A percentile compares a stretch with the other conserved stretches of the same genome.
phyloP scores from a whole-genome alignment of 371 early-diverging fungal genomes.

The Capillidium rhysosporum region DNA sequence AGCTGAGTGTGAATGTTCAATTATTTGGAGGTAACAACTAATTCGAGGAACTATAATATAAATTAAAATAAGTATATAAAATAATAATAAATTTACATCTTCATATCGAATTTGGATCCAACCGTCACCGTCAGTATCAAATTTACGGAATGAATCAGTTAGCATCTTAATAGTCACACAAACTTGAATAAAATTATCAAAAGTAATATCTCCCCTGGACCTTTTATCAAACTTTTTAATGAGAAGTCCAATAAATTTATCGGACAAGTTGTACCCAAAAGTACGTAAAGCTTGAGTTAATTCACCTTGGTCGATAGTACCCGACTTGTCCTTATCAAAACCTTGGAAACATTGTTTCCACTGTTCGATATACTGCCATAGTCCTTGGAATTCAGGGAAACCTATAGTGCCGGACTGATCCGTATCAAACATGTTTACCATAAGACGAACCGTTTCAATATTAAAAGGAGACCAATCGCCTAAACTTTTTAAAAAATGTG shows the following conservation, averaged over 20 bases:
- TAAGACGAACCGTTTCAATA: constrained; percentile 22
- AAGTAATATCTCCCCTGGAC: constrained; percentile 12
- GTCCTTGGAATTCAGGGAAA: constrained; percentile 59
- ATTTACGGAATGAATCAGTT: constrained; percentile 34
- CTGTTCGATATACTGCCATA: constrained; percentile 53
- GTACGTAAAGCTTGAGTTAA: constrained; percentile 49
- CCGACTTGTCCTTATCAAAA: constrained; percentile 58
- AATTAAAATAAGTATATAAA: neutral
- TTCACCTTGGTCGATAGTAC: constrained; percentile 51
- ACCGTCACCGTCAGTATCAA: constrained; percentile 33
- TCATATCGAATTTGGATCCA: constrained; percentile 34
- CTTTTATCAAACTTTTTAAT: constrained; percentile 46
- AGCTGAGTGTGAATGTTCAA: too few species aligned
- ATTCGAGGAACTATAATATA: constrained; percentile 14
- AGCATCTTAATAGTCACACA: constrained; percentile 43
- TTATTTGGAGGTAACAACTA: constrained; percentile 15
- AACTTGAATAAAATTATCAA: constrained; percentile 41
- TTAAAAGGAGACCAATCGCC: constrained; percentile 46
- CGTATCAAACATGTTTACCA: constrained; percentile 34
- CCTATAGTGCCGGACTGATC: constrained; percentile 37
- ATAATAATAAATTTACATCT: constrained; percentile 9
- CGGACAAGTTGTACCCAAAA: constrained; percentile 47
- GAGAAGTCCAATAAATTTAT: constrained; percentile 26
- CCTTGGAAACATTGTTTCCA: constrained; percentile 58
- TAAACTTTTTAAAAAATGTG: constrained; percentile 6